Base-by-base conservation (phyloP, 495 filamentous ascomycete species). In the Poronia punctata region DNA sequence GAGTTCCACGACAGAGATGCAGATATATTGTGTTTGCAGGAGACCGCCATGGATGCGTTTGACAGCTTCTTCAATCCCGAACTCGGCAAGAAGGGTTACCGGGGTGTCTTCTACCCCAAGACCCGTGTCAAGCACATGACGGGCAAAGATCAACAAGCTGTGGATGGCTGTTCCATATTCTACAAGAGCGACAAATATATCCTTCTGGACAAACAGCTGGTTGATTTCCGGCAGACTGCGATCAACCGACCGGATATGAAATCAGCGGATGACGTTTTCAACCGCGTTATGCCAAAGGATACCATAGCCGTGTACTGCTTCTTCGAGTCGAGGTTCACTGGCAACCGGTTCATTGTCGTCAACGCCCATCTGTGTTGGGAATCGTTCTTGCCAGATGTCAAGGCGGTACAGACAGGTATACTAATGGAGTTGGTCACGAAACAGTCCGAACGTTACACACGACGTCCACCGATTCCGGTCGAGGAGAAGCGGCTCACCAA, bases 331-430 rank as follows among this genome's bases (percentile, higher is more conserved):
- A 75, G 88, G 11, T 63, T 71, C 42, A 97, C 89, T 2, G 92
- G 92, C 2, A 77, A 85, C 1, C 80, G 93, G 11, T 68, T 97
- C 43, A 93, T 98, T 33, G 80, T 96, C 8, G 86, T 84, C 19
- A 97, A 97, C 52, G 83, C 86, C 3, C 92, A 98, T 65, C 72
- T 97, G 28, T 88, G 84, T 56, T 97, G 92, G 92, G 88, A 98
- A 48, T 88, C 86, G 0, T 79, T 70, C 3, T 88, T 82, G 53
- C 81, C 81, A 46, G 92, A 98, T 57, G 92, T 98, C 55, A 97
- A 98, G 66, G 67, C 95, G 14, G 80, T 97, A 12, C 92, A 98
- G 59, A 88, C 84, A 3, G 92, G 88, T 21, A 93, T 97, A 52
- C 59, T 98, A 45, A 84, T 97, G 82, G 90, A 96, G 53, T 76